A percentile compares a stretch with the other conserved stretches of the same genome.
Conservation (phyloP, 148 eudicot species). For the Rhododendron henanense region DNA sequence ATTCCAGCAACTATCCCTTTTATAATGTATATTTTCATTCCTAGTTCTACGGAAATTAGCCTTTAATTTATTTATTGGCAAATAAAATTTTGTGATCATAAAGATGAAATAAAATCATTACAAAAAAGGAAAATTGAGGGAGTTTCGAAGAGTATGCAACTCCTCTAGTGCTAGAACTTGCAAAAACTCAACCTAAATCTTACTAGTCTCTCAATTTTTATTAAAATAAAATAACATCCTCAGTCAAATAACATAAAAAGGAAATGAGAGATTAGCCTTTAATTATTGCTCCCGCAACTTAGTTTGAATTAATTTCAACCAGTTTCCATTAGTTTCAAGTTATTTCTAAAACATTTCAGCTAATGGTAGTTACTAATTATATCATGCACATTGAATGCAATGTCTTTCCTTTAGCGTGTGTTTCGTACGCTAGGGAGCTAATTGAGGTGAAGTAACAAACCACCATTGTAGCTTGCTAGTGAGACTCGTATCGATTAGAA, state of each 20-base stretch:
- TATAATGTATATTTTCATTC: background rate
- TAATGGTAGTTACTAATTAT: no score
- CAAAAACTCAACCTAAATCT: background rate
- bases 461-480: background rate
- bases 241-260: background rate
- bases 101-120: no score
- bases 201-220: background rate
- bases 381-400: background rate
- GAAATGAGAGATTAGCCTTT: background rate
- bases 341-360: background rate
- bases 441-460: background rate
- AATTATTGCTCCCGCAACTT: background rate
- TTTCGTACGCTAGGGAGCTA: background rate
- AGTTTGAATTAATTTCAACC: background rate
- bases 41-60: background rate
- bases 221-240: background rate
- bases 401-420: background rate
- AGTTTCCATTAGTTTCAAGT: background rate
- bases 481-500: background rate
- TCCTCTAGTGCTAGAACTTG: background rate
- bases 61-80: background rate
- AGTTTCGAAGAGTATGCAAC: background rate
- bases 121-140: background rate
- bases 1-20: background rate
- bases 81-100: no score